Evolutionary conservation across 2,329 filamentous ascomycete genomes (phyloP).

Genomic region (Incumbomyces delicatus): DNA sequence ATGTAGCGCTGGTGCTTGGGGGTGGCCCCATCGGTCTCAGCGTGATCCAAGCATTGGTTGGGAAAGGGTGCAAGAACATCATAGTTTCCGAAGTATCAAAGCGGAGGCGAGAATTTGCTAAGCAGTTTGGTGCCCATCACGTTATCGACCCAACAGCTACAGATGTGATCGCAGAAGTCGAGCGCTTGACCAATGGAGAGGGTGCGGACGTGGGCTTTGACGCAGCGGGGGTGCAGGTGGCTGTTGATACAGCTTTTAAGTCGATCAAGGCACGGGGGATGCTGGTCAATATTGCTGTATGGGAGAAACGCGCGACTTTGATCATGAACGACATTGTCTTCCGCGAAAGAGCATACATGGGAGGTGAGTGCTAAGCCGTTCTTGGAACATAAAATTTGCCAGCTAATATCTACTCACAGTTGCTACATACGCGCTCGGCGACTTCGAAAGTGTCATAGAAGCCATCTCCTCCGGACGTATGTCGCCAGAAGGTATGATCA

Average conservation of each 20-base stretch:
- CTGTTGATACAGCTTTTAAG: conserved; percentile 40
- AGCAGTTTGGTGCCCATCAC: conserved; percentile 42
- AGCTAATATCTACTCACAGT: neutral
- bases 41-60: conserved; percentile 37
- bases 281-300: conserved; percentile 47
- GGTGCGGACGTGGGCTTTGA: conserved; percentile 45
- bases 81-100: conserved; percentile 44
- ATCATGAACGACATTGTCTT: conserved; percentile 44
- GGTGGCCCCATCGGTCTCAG: conserved; percentile 46
- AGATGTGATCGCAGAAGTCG: conserved; percentile 35
- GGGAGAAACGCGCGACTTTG: conserved; percentile 43
- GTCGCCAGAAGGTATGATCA: conserved; percentile 45
- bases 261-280: conserved; percentile 42
- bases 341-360: conserved; percentile 42
- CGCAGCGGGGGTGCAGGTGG: conserved; percentile 43
- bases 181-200: conserved; percentile 26
- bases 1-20: conserved; percentile 41
- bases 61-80: conserved; percentile 35
- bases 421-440: conserved; percentile 34
- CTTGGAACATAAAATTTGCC: neutral
- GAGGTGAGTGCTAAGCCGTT: conserved; percentile 26
- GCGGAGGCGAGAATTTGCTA: conserved; percentile 40
- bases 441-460: conserved; percentile 40
- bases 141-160: conserved; percentile 43
- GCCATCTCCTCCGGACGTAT: conserved; percentile 25